Base-by-base conservation (phyloP, 106 monocot genomes). In the Dendrobium huoshanense region DNA sequence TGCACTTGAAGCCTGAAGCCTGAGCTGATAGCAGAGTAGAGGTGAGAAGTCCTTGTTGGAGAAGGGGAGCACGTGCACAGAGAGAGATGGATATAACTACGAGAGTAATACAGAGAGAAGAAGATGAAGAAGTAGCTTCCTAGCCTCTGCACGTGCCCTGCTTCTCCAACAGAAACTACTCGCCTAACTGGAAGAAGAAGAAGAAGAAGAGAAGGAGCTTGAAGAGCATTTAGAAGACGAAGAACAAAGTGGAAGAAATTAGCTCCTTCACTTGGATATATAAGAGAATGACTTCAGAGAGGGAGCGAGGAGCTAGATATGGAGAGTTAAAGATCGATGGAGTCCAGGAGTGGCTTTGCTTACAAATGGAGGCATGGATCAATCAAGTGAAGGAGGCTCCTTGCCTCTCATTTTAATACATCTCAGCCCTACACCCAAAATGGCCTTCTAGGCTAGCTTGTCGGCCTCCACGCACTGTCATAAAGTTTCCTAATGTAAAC, bases 101-200 rank as follows among this genome's bases (percentile, higher is more conserved):
- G 13, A 13, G 51, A 51, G 15, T 15, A 15, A 51, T 51, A 15
- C 51, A 51, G 51, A 51, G 51, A 13, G 15, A 51, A 15, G 51
- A 51, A 45, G 15, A 51, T 51, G 51, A 51, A 45, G 45, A 45
- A 51, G 51, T 51, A 51, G 51, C 10, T 51, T 13, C 51, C 51
- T 2, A 65, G 6, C 64, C 61, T 84, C 81, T 96, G 96, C 96
- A 96, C 96, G 96, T 96, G 91, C 96, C 96, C 96, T 96, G 96
- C 96, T 93, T 96, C 96, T 96, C 96, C 96, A 96, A 79, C 96
- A 89, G 89, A 87, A 48, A 80, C 84, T 86, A 41, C 86, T 85
- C 92, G 78, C 91, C 94, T 24, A 24, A 65, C 64, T 7, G 24
- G 25, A 65, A 25, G 24, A 25, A 25, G 25, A 10, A 8, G 64